phyloP scores from a whole-genome alignment of 139 green algal genomes.

The Tetradesmus obliquus region DNA sequence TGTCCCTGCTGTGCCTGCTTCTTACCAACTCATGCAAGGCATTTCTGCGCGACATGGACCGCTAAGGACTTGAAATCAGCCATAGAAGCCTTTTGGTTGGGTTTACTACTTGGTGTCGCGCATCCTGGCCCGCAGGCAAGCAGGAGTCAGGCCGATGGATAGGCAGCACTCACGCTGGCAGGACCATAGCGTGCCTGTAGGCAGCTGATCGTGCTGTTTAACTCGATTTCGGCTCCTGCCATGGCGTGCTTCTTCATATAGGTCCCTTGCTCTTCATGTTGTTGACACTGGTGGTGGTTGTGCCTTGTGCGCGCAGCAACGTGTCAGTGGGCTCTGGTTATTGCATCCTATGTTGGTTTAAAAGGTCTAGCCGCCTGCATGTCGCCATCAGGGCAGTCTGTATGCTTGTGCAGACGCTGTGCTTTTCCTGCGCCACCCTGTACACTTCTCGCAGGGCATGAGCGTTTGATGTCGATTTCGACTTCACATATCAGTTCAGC shows the following conservation, averaged over 20 bases:
- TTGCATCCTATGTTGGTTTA: neutral
- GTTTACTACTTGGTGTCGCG: neutral
- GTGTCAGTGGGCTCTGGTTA: neutral
- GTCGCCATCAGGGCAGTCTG: neutral
- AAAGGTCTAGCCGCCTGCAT: neutral
- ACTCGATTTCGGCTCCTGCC: neutral
- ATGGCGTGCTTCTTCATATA: neutral
- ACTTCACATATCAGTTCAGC: neutral
- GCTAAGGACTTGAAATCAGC: neutral
- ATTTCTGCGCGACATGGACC: neutral
- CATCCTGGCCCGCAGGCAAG: neutral
- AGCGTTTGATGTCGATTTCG: neutral
- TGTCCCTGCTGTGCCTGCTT: neutral
- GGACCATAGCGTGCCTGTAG: neutral
- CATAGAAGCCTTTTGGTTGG: neutral
- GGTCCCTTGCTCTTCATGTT: neutral
- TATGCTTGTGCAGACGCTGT: neutral
- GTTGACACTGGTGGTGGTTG: conserved; percentile 1
- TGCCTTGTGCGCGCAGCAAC: neutral
- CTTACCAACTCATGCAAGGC: neutral
- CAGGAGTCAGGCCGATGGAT: neutral
- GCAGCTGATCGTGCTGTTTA: neutral
- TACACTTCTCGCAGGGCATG: neutral
- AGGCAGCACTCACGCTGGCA: neutral
- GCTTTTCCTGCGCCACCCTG: neutral